Evolutionary conservation across 345 rosid genomes (phyloP).

Genomic region (Euphorbia lathyris): DNA sequence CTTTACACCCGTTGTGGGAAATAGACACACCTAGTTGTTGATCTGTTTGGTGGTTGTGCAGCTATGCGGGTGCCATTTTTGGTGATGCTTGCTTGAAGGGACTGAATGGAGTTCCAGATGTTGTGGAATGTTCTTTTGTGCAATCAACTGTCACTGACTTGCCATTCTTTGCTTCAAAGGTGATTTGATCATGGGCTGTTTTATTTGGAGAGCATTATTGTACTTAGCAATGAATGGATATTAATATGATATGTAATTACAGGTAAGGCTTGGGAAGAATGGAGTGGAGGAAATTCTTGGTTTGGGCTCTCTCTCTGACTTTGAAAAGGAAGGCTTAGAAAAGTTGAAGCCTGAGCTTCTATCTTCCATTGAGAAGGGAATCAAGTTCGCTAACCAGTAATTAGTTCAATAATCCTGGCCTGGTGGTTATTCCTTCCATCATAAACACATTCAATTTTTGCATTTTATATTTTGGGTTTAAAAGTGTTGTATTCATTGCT

Average conservation of each 20-base stretch:
- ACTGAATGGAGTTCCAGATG: constrained; percentile 75
- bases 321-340: constrained; percentile 64
- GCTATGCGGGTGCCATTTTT: constrained; percentile 85
- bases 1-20: not conserved
- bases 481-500: constrained; percentile 23
- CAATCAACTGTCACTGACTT: constrained; percentile 71
- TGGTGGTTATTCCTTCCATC: not conserved
- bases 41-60: constrained; percentile 19
- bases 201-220: not conserved
- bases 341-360: constrained; percentile 64
- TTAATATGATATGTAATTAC: constrained; percentile 15
- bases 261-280: constrained; percentile 80
- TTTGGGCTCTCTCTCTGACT: constrained; percentile 72
- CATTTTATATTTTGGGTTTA: constrained; percentile 5
- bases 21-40: not conserved
- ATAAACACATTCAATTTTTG: constrained; percentile 13
- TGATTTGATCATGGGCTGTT: constrained; percentile 22
- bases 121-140: constrained; percentile 72
- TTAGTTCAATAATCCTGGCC: not conserved
- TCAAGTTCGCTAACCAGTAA: constrained; percentile 53
- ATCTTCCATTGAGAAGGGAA: constrained; percentile 73
- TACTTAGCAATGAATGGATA: not conserved
- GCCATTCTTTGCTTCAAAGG: constrained; percentile 87
- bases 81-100: constrained; percentile 89
- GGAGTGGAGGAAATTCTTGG: constrained; percentile 77